A percentile compares a stretch with the other conserved stretches of the same genome.
Evolutionary conservation across 352 stramenopile species (phyloP).

Genomic region (Globisporangium echinulatum): DNA sequence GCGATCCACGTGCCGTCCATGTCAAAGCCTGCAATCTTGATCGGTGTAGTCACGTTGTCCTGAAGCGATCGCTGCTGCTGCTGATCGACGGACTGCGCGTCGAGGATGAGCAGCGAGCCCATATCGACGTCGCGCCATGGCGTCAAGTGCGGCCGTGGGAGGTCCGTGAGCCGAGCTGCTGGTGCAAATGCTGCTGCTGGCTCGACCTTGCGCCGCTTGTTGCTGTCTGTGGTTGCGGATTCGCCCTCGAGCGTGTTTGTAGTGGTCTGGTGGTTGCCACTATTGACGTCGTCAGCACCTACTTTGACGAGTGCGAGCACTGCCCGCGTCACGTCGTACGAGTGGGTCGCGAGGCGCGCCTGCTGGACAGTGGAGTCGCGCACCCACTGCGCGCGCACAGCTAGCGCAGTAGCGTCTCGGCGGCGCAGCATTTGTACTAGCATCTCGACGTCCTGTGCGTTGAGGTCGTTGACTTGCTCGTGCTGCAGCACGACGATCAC

Average conservation of each 20-base stretch:
- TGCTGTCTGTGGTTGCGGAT: not conserved
- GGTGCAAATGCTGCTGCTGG: not conserved
- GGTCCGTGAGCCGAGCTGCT: too few species aligned
- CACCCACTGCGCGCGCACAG: conserved; percentile 38
- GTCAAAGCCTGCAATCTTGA: conserved; percentile 78
- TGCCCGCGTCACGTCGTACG: conserved; percentile 10
- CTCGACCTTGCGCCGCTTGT: conserved; percentile 10
- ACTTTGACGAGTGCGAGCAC: conserved; percentile 3
- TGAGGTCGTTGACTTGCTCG: conserved; percentile 2
- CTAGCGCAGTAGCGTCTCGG: conserved; percentile 7
- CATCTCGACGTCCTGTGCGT: conserved; percentile 11
- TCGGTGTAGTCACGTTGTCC: not conserved
- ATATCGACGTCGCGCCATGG: conserved; percentile 35
- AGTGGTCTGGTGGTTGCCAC: not conserved
- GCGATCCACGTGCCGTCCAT: conserved; percentile 78
- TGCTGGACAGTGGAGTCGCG: conserved; percentile 28
- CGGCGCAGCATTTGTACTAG: conserved; percentile 5
- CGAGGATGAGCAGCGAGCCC: conserved; percentile 42
- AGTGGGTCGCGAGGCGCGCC: conserved; percentile 20
- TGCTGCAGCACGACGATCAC: conserved; percentile 20
- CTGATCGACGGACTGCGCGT: conserved; percentile 23
- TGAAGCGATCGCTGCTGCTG: not conserved
- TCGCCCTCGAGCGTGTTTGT: not conserved
- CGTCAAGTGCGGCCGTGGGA: conserved; percentile 23
- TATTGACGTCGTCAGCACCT: not conserved